Conservation (phyloP, 371 early-diverging fungal species). For the Enteropsectra breve region DNA sequence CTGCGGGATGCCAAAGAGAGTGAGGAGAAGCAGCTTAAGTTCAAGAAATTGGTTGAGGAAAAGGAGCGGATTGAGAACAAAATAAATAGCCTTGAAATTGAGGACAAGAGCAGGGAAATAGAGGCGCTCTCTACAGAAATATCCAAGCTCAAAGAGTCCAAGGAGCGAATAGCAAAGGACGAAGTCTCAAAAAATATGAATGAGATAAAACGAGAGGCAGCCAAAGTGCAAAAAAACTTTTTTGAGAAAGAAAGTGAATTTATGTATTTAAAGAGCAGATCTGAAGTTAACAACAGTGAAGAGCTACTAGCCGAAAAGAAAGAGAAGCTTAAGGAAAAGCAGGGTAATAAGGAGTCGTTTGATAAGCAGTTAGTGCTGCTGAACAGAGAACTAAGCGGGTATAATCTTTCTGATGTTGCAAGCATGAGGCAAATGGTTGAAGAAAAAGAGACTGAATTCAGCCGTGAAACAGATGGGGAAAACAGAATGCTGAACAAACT, state of each 20-base stretch:
- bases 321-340: not conserved
- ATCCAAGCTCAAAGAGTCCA: constrained; percentile 3
- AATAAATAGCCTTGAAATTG: constrained; percentile 11
- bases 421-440: constrained; percentile 4
- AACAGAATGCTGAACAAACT: constrained; percentile 4
- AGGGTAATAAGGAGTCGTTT: not conserved
- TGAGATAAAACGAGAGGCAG: not conserved
- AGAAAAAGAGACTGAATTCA: constrained; percentile 17
- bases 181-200: not conserved
- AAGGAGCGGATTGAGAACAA: constrained; percentile 34
- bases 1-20: constrained; percentile 42
- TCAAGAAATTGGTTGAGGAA: constrained; percentile 26
- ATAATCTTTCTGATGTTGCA: not conserved
- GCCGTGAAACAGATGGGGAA: not conserved
- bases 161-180: not conserved
- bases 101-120: constrained; percentile 6
- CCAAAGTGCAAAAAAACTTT: constrained; percentile 6
- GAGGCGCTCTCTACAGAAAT: constrained; percentile 2
- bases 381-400: not conserved
- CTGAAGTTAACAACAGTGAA: constrained; percentile 3
- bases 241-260: constrained; percentile 13
- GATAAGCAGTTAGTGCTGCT: not conserved
- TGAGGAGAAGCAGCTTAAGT: constrained; percentile 33
- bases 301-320: constrained; percentile 10
- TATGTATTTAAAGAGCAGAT: constrained; percentile 9